Conservation (phyloP, 2,329 filamentous ascomycete genomes). For the Monilinia fructigena region DNA sequence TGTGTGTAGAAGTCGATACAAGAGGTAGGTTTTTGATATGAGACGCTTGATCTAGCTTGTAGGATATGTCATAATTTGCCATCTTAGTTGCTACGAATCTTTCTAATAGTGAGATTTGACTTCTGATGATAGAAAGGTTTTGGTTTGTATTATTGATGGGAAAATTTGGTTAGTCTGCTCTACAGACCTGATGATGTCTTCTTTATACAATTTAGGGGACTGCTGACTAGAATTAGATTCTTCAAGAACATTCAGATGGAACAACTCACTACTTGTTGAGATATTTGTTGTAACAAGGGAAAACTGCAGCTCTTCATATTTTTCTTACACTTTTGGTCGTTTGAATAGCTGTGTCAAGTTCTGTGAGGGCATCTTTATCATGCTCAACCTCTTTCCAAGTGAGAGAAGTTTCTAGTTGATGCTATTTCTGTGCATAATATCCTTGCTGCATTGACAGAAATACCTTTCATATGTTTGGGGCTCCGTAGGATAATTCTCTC, state of each 20-base stretch:
- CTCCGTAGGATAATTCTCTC: background rate
- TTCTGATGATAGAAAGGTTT: background rate
- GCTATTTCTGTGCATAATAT: too few relatives aligned
- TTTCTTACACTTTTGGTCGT: too few relatives aligned
- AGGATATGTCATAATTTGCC: background rate
- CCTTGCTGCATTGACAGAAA: background rate
- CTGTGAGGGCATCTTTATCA: too few relatives aligned
- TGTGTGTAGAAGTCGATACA: slow-evolving; percentile 55
- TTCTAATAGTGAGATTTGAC: background rate
- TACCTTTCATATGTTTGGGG: background rate
- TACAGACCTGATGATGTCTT: background rate
- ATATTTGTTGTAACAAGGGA: too few relatives aligned
- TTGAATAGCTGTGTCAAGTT: too few relatives aligned
- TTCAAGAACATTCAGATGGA: too few relatives aligned
- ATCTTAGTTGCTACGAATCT: background rate
- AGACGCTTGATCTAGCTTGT: background rate
- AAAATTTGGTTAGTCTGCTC: background rate
- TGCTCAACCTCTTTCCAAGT: too few relatives aligned
- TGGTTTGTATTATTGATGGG: background rate
- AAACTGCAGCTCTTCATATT: too few relatives aligned
- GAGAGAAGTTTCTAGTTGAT: too few relatives aligned
- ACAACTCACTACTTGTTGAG: too few relatives aligned
- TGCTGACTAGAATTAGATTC: too few relatives aligned
- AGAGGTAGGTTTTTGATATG: slow-evolving; percentile 53
- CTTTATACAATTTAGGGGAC: background rate